phyloP scores from a whole-genome alignment of 108 stramenopile genomes.

The Asterionellopsis glacialis region DNA sequence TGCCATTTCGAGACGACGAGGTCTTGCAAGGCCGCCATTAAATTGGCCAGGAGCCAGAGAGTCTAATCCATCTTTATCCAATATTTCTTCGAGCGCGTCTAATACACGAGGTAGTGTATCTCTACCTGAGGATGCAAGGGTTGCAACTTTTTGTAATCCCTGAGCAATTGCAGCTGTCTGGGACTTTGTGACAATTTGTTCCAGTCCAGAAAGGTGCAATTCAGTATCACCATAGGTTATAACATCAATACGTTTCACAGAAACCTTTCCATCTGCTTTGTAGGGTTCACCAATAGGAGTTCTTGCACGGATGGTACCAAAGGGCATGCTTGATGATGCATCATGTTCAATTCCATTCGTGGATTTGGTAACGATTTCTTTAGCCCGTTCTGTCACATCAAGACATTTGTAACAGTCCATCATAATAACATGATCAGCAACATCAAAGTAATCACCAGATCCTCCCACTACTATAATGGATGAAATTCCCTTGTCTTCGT shows the following conservation, averaged over 20 bases:
- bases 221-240: conserved; percentile 80
- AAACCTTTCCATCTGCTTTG: conserved; percentile 59
- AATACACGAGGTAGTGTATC: not conserved
- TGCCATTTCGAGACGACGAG: conserved; percentile 69
- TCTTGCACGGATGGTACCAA: conserved; percentile 40
- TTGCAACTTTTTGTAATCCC: conserved; percentile 52
- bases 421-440: conserved; percentile 87
- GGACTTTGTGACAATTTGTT: conserved; percentile 70
- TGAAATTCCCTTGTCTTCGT: conserved; percentile 69
- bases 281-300: conserved; percentile 42
- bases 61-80: conserved; percentile 10
- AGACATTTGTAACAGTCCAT: conserved; percentile 86
- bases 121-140: conserved; percentile 13
- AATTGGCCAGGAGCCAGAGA: conserved; percentile 56
- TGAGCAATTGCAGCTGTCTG: conserved; percentile 70
- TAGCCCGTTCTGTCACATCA: conserved; percentile 82
- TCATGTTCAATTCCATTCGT: conserved; percentile 3
- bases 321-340: conserved; percentile 30
- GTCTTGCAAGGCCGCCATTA: conserved; percentile 68
- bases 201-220: conserved; percentile 62
- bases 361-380: conserved; percentile 58
- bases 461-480: conserved; percentile 92
- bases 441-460: conserved; percentile 93
- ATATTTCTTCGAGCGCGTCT: not conserved
- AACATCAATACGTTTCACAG: conserved; percentile 34